Percentiles rank a stretch among this genome's conserved stretches.
Evolutionary conservation across 2,329 filamentous ascomycete species (phyloP).

Genomic region (Cercospora zeae-maydis): DNA sequence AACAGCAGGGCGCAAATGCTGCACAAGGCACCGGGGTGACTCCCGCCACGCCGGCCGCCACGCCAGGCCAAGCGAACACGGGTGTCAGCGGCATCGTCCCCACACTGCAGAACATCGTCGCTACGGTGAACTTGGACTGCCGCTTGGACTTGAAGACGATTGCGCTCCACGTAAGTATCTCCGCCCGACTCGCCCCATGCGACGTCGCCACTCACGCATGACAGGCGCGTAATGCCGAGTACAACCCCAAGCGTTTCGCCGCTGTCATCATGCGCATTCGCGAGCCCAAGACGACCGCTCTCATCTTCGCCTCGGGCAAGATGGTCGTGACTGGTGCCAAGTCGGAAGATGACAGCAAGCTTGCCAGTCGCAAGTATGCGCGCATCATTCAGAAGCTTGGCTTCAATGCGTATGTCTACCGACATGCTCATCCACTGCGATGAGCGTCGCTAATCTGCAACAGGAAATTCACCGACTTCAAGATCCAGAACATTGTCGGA

Average conservation of each 20-base stretch:
- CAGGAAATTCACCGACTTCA: constrained; percentile 95
- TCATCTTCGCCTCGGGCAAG: constrained; percentile 98
- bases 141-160: constrained; percentile 98
- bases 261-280: constrained; percentile 90
- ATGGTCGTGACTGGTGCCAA: constrained; percentile 99
- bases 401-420: constrained; percentile 60
- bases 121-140: constrained; percentile 96
- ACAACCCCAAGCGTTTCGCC: constrained; percentile 73
- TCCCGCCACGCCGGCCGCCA: constrained; percentile 86
- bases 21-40: constrained; percentile 64
- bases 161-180: constrained; percentile 64
- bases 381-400: constrained; percentile 99
- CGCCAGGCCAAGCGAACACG: constrained; percentile 73
- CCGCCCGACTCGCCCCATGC: not conserved
- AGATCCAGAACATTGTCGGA: constrained; percentile 99
- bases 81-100: constrained; percentile 38
- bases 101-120: constrained; percentile 49
- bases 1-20: constrained; percentile 45
- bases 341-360: constrained; percentile 95
- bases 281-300: constrained; percentile 94
- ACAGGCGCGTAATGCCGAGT: constrained; percentile 78
- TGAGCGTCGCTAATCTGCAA: not conserved
- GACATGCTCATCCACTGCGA: constrained; percentile 7
- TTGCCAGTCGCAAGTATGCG: constrained; percentile 94
- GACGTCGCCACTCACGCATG: not conserved